These are phyloP conservation scores for Termitomyces sp. DNA, from an alignment of 768 basidiomycete genomes.

Conservation along the genomic window DNA sequence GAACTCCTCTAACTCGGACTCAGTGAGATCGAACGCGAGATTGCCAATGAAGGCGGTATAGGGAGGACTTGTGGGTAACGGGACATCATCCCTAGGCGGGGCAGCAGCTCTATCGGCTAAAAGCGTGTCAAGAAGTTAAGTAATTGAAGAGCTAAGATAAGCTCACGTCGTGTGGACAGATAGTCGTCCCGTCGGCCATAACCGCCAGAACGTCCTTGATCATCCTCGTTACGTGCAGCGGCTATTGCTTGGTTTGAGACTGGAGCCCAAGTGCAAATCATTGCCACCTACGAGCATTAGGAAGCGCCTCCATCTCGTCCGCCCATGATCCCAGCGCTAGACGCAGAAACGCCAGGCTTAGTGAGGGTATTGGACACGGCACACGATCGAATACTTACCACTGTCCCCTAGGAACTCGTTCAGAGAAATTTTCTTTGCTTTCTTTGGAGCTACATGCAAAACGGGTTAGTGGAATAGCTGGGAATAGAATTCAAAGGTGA, in stretches of 20 bases:
- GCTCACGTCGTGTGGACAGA: constrained; percentile 57
- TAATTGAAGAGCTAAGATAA: neutral
- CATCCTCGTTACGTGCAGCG: constrained; percentile 67
- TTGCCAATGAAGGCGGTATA: constrained; percentile 98
- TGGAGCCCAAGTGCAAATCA: neutral
- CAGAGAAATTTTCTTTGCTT: constrained; percentile 89
- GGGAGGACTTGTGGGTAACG: constrained; percentile 92
- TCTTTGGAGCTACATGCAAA: constrained; percentile 69
- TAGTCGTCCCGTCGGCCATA: constrained; percentile 64
- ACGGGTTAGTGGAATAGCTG: neutral
- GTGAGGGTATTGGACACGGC: constrained; percentile 4
- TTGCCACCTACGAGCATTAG: constrained; percentile 80
- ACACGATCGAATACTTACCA: constrained; percentile 47
- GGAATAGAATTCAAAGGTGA: neutral
- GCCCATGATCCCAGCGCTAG: constrained; percentile 94
- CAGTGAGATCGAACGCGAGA: constrained; percentile 88
- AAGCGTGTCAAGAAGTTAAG: constrained; percentile 8
- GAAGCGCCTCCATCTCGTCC: constrained; percentile 94
- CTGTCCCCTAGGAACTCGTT: constrained; percentile 89
- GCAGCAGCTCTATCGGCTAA: constrained; percentile 53
- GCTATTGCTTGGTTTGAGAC: constrained; percentile 39
- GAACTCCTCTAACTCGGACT: constrained; percentile 76
- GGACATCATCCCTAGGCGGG: constrained; percentile 82
- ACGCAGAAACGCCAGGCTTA: constrained; percentile 12
- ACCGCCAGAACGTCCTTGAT: constrained; percentile 47